phyloP scores from a whole-genome alignment of 305 asterid species.

The Striga hermonthica region DNA sequence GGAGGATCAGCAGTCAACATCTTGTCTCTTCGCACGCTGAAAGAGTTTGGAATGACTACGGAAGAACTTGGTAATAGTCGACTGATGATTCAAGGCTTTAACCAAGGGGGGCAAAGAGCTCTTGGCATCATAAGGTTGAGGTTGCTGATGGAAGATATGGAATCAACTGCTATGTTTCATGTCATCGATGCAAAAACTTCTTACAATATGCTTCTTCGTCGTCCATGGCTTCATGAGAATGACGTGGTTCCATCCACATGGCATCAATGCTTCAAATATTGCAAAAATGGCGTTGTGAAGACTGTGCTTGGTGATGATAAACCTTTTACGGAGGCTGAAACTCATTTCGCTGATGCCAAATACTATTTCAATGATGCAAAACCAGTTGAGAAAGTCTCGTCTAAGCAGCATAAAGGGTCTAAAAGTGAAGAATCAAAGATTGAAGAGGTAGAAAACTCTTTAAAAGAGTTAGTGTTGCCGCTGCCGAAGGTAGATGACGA shows the following conservation, averaged over 20 bases:
- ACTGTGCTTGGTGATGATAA: neutral
- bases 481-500: too few relatives aligned
- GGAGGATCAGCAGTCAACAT: neutral
- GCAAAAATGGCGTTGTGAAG: neutral
- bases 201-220: neutral
- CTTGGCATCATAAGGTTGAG: neutral
- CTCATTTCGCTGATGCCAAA: neutral
- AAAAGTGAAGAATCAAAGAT: too few relatives aligned
- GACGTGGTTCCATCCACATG: neutral
- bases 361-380: neutral
- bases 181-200: neutral
- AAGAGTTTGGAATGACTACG: neutral
- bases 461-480: neutral
- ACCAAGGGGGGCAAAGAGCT: neutral
- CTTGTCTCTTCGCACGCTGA: neutral
- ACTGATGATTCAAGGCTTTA: slow-evolving; percentile 2
- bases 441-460: neutral
- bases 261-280: slow-evolving; percentile 7
- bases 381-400: neutral
- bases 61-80: neutral
- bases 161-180: neutral
- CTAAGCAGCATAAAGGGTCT: neutral
- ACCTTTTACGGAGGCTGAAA: neutral
- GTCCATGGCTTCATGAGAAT: slow-evolving; percentile 1
- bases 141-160: neutral